Percentiles rank a stretch among this genome's conserved stretches.
phyloP scores from a whole-genome alignment of 2,329 filamentous ascomycete genomes.

The Curvularia spicifera region DNA sequence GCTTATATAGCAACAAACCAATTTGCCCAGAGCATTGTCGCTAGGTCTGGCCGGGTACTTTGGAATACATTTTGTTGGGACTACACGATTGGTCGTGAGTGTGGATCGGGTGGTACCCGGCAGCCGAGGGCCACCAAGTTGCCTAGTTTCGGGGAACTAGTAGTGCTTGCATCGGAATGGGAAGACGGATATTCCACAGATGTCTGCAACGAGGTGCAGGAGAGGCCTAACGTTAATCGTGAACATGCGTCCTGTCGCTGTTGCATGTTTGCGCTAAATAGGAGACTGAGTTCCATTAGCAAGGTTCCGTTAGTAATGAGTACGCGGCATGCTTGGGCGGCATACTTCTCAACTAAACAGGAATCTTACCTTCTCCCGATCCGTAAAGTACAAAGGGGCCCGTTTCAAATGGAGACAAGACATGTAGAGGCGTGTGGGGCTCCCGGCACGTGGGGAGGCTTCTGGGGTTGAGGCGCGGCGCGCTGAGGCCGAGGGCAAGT shows the following conservation, averaged over 20 bases:
- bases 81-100: neutral
- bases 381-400: neutral
- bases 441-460: conserved; percentile 16
- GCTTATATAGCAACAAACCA: neutral
- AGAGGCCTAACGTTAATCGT: neutral
- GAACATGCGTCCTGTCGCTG: neutral
- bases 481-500: conserved; percentile 29
- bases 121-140: neutral
- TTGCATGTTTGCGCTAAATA: neutral
- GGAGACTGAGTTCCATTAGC: neutral
- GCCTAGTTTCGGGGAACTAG: neutral
- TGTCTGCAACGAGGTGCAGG: no score
- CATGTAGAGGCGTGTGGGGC: conserved; percentile 26
- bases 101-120: neutral
- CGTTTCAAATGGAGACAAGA: neutral
- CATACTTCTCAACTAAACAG: no score
- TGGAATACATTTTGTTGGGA: neutral
- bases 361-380: neutral
- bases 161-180: neutral
- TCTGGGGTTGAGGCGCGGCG: conserved; percentile 17
- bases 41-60: no score
- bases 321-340: neutral
- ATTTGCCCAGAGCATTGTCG: neutral
- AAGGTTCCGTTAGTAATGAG: neutral
- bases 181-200: neutral